Evolutionary conservation across 1,284 basidiomycete genomes (phyloP).

Genomic region (Ceratobasidium sp.): DNA sequence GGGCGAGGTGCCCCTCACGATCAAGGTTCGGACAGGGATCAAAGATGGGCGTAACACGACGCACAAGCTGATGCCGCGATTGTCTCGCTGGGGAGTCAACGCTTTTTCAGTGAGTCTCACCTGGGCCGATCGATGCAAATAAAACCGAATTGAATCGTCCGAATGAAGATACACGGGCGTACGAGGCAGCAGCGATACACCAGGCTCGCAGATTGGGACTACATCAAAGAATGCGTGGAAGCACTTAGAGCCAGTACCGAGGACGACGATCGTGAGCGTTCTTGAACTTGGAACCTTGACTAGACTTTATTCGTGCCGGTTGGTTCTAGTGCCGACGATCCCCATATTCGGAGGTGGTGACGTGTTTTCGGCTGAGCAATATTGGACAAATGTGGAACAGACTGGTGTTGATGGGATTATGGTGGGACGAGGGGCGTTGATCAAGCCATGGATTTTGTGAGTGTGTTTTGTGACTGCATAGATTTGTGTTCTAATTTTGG

Average conservation of each 20-base stretch:
- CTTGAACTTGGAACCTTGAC: background rate
- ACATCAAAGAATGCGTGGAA: slow-evolving; percentile 86
- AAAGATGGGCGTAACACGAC: slow-evolving; percentile 85
- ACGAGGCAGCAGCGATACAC: slow-evolving; percentile 91
- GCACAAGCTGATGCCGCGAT: slow-evolving; percentile 89
- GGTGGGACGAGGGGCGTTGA: slow-evolving; percentile 93
- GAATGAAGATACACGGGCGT: slow-evolving; percentile 83
- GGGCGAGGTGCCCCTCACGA: slow-evolving; percentile 93
- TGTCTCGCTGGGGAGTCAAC: slow-evolving; percentile 76
- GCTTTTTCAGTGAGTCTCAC: slow-evolving; percentile 73
- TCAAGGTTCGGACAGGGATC: slow-evolving; percentile 93
- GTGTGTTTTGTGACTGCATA: background rate
- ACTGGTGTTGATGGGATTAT: slow-evolving; percentile 93
- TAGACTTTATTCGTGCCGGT: slow-evolving; percentile 27
- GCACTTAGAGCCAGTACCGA: slow-evolving; percentile 77
- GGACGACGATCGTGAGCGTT: slow-evolving; percentile 77
- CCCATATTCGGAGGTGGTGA: slow-evolving; percentile 98
- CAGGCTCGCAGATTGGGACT: slow-evolving; percentile 87
- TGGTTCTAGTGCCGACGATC: slow-evolving; percentile 72
- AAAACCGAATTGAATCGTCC: slow-evolving; percentile 59
- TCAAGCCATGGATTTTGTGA: slow-evolving; percentile 65
- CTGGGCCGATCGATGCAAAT: background rate
- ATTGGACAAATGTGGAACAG: slow-evolving; percentile 78
- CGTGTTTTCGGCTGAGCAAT: slow-evolving; percentile 86
- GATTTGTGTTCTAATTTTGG: background rate